Conservation (phyloP, 2,329 filamentous ascomycete genomes). For the Nemania sp. region DNA sequence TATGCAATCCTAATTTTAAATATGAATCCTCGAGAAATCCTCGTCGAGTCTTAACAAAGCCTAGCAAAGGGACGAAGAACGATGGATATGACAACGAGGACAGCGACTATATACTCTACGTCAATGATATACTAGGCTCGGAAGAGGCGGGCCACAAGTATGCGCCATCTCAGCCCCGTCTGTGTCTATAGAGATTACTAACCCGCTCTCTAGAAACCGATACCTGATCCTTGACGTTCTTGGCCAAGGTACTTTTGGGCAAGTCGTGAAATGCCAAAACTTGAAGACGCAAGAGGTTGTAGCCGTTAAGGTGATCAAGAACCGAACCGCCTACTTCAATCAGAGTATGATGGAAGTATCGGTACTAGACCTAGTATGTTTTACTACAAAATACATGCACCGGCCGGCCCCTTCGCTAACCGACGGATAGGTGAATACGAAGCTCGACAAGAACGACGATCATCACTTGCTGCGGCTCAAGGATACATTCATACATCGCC, state of each 20-base stretch:
- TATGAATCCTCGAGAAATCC: slow-evolving; percentile 98
- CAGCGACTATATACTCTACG: slow-evolving; percentile 98
- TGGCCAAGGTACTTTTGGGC: slow-evolving; percentile 95
- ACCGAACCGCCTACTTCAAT: slow-evolving; percentile 98
- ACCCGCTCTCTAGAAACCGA: slow-evolving; percentile 66
- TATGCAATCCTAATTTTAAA: slow-evolving; percentile 97
- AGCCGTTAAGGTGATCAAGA: slow-evolving; percentile 98
- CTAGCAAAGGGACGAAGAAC: slow-evolving; percentile 97
- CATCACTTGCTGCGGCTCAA: slow-evolving; percentile 93
- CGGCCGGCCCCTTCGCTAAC: slow-evolving; percentile 35
- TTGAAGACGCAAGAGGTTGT: slow-evolving; percentile 98
- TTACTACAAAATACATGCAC: neutral
- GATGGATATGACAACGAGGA: slow-evolving; percentile 99
- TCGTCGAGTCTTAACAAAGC: slow-evolving; percentile 92
- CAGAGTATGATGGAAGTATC: slow-evolving; percentile 99
- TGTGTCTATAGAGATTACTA: slow-evolving; percentile 15
- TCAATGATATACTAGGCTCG: slow-evolving; percentile 96
- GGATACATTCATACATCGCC: slow-evolving; percentile 96
- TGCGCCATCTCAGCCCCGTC: slow-evolving; percentile 35
- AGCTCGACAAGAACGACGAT: slow-evolving; percentile 98
- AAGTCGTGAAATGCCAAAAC: slow-evolving; percentile 99
- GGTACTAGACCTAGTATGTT: slow-evolving; percentile 82
- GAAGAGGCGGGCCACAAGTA: slow-evolving; percentile 98
- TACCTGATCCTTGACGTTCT: slow-evolving; percentile 97
- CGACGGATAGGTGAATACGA: slow-evolving; percentile 77